Evolutionary conservation across 2,329 filamentous ascomycete species (phyloP), one percentile per base, ranked within the genome.

Genomic region (Apiospora koreana): DNA sequence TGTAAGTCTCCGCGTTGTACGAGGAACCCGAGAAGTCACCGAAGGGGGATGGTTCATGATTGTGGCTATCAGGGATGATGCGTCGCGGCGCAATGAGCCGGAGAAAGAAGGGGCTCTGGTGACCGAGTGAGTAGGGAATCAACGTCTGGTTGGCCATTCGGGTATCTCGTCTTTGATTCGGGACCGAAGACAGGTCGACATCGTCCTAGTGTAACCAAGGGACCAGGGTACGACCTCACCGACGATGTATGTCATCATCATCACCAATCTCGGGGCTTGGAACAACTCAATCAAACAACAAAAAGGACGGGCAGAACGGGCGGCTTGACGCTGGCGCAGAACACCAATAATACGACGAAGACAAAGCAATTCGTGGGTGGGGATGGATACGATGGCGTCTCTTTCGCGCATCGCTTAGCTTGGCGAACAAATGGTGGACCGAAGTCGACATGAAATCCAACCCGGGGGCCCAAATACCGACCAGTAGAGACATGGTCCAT

Each of bases 231-330:
- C 25, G 25, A 62, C 31, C n/a, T 21, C 18, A 35, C 18, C 21
- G 54, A 38, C 18, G 54, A 38, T 62, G 28, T 21, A 46, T 46
- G 43, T 46, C 43, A 46, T 46, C 43, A 46, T 62, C 54, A 21
- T 23, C 31, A 31, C 54, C 54, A 62, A 62, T 62, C 21, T 62
- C 54, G 54, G 54, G 54, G 54, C 54, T 62, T 62, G 54, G 54
- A 38, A 62, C 54, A 38, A 31, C 28, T 38, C 54, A 62, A 38
- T 38, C 54, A 38, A 62, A 62, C 54, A 62, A n/a, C 8, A 38
- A 58, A 28, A 50, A 50, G 50, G 50, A 35, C 50, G 50, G 50
- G 3, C 18, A n/a, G 28, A 58, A 18, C 18, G 28, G 54, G 10
- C 25, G 50, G 50, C 50, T 58, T 62, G 54, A 38, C 54, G 28